Percentiles rank a stretch among this genome's conserved stretches.
phyloP scores from a whole-genome alignment of 345 rosid species.

The Conringia planisiliqua region DNA sequence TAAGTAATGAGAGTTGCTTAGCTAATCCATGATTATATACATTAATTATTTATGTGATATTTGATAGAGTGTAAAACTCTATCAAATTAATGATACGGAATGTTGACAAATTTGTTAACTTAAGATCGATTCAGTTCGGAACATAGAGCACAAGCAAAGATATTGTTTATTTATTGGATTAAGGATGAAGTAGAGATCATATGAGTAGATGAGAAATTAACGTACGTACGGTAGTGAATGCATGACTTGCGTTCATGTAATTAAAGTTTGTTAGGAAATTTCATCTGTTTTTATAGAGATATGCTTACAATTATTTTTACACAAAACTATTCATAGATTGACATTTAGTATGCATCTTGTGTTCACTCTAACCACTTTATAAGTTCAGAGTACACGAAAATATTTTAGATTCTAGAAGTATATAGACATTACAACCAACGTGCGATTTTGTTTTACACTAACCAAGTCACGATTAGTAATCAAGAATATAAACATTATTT shows the following conservation, averaged over 20 bases:
- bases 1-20: neutral
- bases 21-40: neutral
- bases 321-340: neutral
- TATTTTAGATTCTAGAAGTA: neutral
- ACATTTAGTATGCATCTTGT: neutral
- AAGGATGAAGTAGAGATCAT: conserved; percentile 3
- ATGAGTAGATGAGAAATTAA: conserved; percentile 27
- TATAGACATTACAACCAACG: neutral
- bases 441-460: neutral
- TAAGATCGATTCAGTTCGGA: neutral
- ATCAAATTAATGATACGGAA: neutral
- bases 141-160: neutral
- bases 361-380: neutral
- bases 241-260: conserved; percentile 26
- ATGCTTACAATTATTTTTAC: neutral
- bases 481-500: neutral
- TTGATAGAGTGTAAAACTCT: neutral
- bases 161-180: conserved; percentile 2
- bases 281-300: neutral
- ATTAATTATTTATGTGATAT: neutral
- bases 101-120: neutral
- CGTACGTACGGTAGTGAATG: conserved; percentile 24
- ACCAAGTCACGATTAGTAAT: neutral
- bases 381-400: neutral
- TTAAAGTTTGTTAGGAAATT: conserved; percentile 26